Evolutionary conservation across 805 yeast species (phyloP), one percentile per base, ranked within the genome.

Genomic region (Candida golubevii): DNA sequence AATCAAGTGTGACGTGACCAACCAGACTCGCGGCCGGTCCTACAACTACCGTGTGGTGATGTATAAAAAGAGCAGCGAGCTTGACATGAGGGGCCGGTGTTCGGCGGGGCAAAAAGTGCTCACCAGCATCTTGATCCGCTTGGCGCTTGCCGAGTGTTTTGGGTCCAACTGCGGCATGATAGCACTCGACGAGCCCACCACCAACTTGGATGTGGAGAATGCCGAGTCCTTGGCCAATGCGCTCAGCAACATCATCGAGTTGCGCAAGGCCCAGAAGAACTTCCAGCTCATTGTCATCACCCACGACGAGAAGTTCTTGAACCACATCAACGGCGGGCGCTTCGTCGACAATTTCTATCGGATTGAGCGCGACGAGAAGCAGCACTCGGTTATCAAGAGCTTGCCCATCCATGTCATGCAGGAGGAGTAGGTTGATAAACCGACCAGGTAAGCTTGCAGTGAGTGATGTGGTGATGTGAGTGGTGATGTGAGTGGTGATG

Each of bases 31-130:
- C 42, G 78, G 72, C 3, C 69, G 95, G 45, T 79, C 93, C 1
- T 91, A 90, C 62, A 90, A 91, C 60, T 91, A 91, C 59, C 72
- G 97, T 33, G 97, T 93, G 14, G 96, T 90, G 18, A 93, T 93
- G 99, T 82, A 82, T 47, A 93, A 93, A 61, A 88, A 85, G 57
- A 91, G 86, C 47, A 85, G 83, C 1, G 98, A 93, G 62, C 69
- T 93, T 38, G 99, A 93, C 60, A 93, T 93, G 99, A 77, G 99
- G 49, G 99, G 99, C 0, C 70, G 99, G 46, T 93, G 99, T 62
- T 88, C 97, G 1, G 98, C 99, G 0, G 99, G 99, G 0, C 99
- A 93, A 63, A 88, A 89, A 57, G 97, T 93, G 5, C 66, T 93
- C 37, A 97, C 98, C 0, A 84, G 95, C 33, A 90, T 93, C 38